These are phyloP conservation scores for Furcasterigmium furcatum DNA, from an alignment of 2,329 filamentous ascomycete genomes.

Conservation along the genomic window DNA sequence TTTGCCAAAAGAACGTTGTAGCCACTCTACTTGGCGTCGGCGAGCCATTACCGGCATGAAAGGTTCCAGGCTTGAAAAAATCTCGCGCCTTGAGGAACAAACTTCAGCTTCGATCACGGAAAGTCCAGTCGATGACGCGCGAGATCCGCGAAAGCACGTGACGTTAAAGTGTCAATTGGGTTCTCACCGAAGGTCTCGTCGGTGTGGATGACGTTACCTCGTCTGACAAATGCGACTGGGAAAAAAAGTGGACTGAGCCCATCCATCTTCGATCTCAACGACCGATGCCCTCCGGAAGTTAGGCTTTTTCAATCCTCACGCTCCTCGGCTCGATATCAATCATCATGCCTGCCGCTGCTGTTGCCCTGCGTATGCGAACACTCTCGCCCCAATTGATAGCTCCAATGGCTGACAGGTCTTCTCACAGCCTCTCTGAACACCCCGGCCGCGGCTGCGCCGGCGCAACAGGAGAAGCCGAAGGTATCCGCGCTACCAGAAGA, in stretches of 20 bases:
- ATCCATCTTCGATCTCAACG: conserved; percentile 1
- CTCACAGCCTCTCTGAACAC: conserved; percentile 18
- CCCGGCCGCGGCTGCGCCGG: conserved; percentile 22
- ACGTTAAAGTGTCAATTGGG: background rate
- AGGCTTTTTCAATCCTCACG: background rate
- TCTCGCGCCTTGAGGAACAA: no score
- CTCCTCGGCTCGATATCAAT: background rate
- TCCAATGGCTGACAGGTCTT: background rate
- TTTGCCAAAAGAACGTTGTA: no score
- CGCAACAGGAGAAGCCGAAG: conserved; percentile 37
- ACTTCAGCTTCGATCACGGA: no score
- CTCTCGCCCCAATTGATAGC: background rate
- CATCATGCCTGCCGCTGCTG: conserved; percentile 23
- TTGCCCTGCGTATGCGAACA: conserved; percentile 21
- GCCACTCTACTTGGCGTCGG: no score
- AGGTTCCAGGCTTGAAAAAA: no score
- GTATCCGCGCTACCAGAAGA: no score
- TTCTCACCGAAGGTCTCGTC: background rate
- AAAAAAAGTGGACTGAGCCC: conserved; percentile 12
- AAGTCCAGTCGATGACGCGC: no score
- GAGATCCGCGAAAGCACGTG: conserved; percentile 1
- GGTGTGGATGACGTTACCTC: background rate
- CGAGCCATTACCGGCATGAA: no score
- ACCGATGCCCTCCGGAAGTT: background rate
- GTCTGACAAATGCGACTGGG: conserved; percentile 13